Evolutionary conservation across 805 yeast genomes (phyloP).

Genomic region (Barnettozyma pratensis): DNA sequence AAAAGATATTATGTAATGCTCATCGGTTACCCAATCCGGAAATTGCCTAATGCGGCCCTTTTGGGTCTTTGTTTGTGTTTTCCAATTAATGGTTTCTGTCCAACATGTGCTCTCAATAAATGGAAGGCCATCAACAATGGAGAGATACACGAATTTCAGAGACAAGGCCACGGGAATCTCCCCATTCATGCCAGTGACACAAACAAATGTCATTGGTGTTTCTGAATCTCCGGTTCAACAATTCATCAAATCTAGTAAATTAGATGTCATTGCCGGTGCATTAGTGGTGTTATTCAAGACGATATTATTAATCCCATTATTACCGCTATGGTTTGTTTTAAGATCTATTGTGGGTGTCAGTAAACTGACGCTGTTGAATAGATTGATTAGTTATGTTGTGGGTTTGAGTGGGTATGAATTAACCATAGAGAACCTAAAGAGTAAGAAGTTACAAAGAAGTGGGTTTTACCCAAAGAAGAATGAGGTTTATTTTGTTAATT

Average conservation of each 20-base stretch:
- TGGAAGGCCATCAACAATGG: conserved; percentile 44
- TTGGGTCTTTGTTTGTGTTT: too few species aligned
- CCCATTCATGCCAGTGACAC: conserved; percentile 66
- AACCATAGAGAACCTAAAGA: conserved; percentile 19
- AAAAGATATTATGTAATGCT: too few species aligned
- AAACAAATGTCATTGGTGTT: conserved; percentile 19
- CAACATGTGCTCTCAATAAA: too few species aligned
- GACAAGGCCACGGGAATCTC: conserved; percentile 93
- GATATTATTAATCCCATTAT: conserved; percentile 18
- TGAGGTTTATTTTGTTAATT: conserved; percentile 44
- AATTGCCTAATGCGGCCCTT: too few species aligned
- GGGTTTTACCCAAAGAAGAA: conserved; percentile 31
- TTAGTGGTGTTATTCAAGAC: conserved; percentile 20
- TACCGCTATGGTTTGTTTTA: conserved; percentile 21
- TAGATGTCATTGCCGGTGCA: conserved; percentile 14
- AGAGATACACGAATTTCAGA: conserved; percentile 77
- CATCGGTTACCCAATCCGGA: too few species aligned
- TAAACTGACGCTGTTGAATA: background rate
- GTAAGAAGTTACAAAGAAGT: conserved; percentile 7
- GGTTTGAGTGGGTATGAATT: conserved; percentile 16
- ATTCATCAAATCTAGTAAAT: conserved; percentile 2
- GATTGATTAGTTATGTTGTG: conserved; percentile 15
- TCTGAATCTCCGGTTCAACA: conserved; percentile 4
- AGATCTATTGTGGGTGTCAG: background rate
- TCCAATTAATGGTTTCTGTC: too few species aligned